A percentile compares a stretch with the other conserved stretches of the same genome.
Evolutionary conservation across 768 basidiomycete species (phyloP).

Genomic region (Lactifluus pinguis): DNA sequence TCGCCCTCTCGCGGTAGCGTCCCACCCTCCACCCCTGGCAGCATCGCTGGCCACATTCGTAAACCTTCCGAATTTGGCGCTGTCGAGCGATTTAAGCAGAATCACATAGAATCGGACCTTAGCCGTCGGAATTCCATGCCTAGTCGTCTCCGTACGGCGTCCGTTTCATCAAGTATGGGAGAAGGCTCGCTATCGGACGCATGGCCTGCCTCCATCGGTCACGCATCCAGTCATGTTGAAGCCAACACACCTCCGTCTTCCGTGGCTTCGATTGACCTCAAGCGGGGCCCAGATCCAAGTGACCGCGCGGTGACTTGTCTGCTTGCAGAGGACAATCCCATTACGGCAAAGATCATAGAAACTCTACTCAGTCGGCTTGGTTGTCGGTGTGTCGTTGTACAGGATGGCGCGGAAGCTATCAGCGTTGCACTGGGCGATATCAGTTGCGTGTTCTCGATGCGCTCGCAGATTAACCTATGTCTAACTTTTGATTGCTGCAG

Average conservation of each 20-base stretch:
- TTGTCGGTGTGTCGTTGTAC: constrained; percentile 90
- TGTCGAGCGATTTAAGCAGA: constrained; percentile 81
- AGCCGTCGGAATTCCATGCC: constrained; percentile 71
- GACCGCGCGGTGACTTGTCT: constrained; percentile 91
- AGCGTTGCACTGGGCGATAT: constrained; percentile 97
- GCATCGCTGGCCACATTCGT: constrained; percentile 52
- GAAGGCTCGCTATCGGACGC: constrained; percentile 73
- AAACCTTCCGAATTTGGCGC: constrained; percentile 89
- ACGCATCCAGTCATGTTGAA: constrained; percentile 45
- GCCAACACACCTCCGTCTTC: constrained; percentile 69
- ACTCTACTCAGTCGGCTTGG: constrained; percentile 89
- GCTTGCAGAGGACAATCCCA: constrained; percentile 96
- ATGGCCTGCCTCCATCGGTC: constrained; percentile 52
- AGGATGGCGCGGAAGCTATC: constrained; percentile 94
- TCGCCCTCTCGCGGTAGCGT: constrained; percentile 73
- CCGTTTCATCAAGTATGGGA: constrained; percentile 66
- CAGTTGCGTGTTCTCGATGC: constrained; percentile 38
- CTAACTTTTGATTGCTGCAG: constrained; percentile 32
- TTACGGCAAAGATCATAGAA: constrained; percentile 95
- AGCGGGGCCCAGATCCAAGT: constrained; percentile 63
- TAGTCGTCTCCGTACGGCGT: constrained; percentile 78
- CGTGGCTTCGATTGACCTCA: constrained; percentile 75
- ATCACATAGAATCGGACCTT: constrained; percentile 66
- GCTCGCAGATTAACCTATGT: constrained; percentile 20
- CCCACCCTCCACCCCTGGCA: constrained; percentile 64